A percentile compares a stretch with the other conserved stretches of the same genome.
Conservation (phyloP, 169 alveolate species). For the Plasmodium fragile region DNA sequence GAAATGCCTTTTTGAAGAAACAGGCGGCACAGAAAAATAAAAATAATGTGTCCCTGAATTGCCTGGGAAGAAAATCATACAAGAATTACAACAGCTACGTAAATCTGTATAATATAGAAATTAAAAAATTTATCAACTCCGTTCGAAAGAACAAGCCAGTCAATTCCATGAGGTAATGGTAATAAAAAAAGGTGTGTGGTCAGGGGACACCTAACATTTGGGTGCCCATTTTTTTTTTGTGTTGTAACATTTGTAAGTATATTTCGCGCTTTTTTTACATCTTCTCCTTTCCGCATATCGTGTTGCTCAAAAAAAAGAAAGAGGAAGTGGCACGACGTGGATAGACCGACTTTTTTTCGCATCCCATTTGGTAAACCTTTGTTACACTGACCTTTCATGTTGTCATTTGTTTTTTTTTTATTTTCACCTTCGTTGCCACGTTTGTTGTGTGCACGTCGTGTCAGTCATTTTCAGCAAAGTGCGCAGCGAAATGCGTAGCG, state of each 20-base stretch:
- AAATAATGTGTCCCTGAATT: constrained; percentile 62
- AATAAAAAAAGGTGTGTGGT: not conserved
- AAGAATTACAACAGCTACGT: constrained; percentile 42
- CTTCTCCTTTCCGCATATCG: not conserved
- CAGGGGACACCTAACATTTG: not conserved
- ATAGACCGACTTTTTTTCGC: not conserved
- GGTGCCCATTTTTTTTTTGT: not conserved
- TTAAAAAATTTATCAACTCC: constrained; percentile 57
- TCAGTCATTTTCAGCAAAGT: not conserved
- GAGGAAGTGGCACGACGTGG: not conserved
- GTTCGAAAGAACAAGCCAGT: constrained; percentile 50
- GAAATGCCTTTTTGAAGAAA: constrained; percentile 43
- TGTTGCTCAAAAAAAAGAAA: not conserved
- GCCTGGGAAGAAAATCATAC: constrained; percentile 64
- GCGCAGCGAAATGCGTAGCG: not conserved
- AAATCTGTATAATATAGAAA: constrained; percentile 55
- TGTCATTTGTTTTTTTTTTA: not conserved
- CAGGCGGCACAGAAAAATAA: constrained; percentile 28
- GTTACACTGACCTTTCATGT: not conserved
- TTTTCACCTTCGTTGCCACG: not conserved
- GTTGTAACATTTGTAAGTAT: not conserved
- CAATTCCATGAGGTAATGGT: constrained; percentile 30
- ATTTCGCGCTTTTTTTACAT: not conserved
- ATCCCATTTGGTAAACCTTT: not conserved
- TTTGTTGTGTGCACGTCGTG: constrained; percentile 1